Evolutionary conservation across 2,329 filamentous ascomycete species (phyloP), one percentile per base, ranked within the genome.

Genomic region (Mollisiaceae sp.): DNA sequence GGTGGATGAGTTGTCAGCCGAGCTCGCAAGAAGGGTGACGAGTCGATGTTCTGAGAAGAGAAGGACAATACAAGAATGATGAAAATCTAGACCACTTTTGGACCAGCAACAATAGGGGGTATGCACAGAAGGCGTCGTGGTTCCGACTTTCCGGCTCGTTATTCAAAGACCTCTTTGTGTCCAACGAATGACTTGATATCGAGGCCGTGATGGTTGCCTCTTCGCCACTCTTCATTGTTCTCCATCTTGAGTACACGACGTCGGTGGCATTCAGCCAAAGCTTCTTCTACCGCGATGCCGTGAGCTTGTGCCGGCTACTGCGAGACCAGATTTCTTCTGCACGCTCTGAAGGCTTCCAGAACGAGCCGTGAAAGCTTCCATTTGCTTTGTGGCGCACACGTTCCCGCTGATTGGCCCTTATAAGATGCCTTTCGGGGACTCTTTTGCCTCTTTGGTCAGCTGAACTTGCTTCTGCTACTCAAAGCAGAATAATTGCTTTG

Each of bases 251-350:
- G 24, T 24, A 11, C 50, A 54, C 50, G 50, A 54, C 50, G 50
- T 54, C 50, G 50, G 50, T 54, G 50, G 50, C 50, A 54, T 54
- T 54, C 14, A 27, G 50, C 50, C 50, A 35, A 54, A 32, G 50
- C 50, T 32, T 54, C 6, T 54, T 35, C 12, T 14, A 18, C 22
- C 14, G 11, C 20, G 22, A 52, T 54, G 50, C 50, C 47, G 47
- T 15, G 47, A 54, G 50, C 50, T 54, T 32, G n/a, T 32, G 50
- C 32, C 50, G 50, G 15, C 50, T 54, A 54, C 24, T 54, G 50
- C 50, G 14, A 6, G 50, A 54, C 50, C 50, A 54, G 18, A 54
- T 54, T 54, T 8, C 15, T 54, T 54, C 50, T 54, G 32, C 50
- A 24, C 18, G 45, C 45, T 50, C 45, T 24, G n/a, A 20, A 24